phyloP scores from a whole-genome alignment of 1,284 basidiomycete species.

The Boletus austroedulis region DNA sequence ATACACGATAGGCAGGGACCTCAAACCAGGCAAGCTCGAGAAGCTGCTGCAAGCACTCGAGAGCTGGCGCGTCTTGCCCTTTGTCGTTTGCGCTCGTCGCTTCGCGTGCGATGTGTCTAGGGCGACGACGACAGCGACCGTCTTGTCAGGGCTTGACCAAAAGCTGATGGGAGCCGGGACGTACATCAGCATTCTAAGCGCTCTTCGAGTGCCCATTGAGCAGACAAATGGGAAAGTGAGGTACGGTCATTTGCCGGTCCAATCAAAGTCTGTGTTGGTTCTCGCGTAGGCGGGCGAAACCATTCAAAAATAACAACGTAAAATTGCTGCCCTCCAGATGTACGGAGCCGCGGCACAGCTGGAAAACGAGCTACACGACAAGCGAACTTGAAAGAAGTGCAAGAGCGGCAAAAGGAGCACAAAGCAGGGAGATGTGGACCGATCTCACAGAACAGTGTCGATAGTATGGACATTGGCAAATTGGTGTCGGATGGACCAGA shows the following conservation, averaged over 20 bases:
- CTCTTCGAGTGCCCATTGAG: no score
- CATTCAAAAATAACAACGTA: no score
- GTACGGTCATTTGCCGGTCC: no score
- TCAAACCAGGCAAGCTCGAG: constrained; percentile 66
- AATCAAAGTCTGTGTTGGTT: no score
- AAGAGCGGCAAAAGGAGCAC: constrained; percentile 48
- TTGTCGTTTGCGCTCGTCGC: no score
- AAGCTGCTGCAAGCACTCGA: constrained; percentile 59
- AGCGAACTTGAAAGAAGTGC: constrained; percentile 40
- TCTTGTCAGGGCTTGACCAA: constrained; percentile 54
- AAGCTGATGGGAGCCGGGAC: constrained; percentile 39
- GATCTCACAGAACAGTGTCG: constrained; percentile 26
- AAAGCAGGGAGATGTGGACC: constrained; percentile 39
- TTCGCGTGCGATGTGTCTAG: no score
- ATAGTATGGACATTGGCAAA: constrained; percentile 54
- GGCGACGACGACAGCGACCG: constrained; percentile 68
- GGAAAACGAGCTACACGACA: constrained; percentile 40
- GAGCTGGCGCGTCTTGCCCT: no score
- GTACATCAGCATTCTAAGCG: no score
- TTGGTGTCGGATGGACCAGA: constrained; percentile 36
- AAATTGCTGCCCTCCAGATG: no score
- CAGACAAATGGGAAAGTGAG: no score
- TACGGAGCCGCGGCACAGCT: constrained; percentile 26
- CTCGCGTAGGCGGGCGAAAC: no score
- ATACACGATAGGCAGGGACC: constrained; percentile 86